Conservation (phyloP, 352 stramenopile species). For the Phytophthora nicotianae region DNA sequence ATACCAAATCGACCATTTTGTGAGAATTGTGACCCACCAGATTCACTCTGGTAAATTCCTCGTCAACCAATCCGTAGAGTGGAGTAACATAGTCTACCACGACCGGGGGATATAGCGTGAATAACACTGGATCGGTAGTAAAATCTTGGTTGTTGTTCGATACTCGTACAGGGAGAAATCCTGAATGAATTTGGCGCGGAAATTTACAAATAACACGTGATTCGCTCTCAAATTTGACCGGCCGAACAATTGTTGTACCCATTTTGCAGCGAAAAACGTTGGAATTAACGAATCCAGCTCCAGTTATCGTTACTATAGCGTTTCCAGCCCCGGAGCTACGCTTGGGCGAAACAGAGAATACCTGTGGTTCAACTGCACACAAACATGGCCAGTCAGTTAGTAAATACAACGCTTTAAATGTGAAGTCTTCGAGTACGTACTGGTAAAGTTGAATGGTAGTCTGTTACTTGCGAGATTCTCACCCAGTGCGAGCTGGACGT, state of each 20-base stretch:
- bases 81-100: slow-evolving; percentile 31
- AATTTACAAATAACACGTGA: slow-evolving; percentile 30
- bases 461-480: slow-evolving; percentile 20
- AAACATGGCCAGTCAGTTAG: not conserved
- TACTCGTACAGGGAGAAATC: slow-evolving; percentile 30
- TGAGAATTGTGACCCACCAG: slow-evolving; percentile 40
- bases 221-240: slow-evolving; percentile 17
- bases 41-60: slow-evolving; percentile 17
- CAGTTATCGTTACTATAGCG: slow-evolving; percentile 24
- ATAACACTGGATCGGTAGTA: slow-evolving; percentile 20
- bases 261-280: slow-evolving; percentile 34
- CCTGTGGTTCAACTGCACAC: slow-evolving; percentile 28
- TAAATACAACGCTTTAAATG: not conserved
- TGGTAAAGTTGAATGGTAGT: slow-evolving; percentile 33
- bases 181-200: slow-evolving; percentile 22
- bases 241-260: slow-evolving; percentile 15
- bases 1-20: slow-evolving; percentile 21
- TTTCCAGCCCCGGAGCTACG: slow-evolving; percentile 19
- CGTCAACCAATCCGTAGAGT: slow-evolving; percentile 20
- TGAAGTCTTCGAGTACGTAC: slow-evolving; percentile 11
- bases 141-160: slow-evolving; percentile 55
- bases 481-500: slow-evolving; percentile 27
- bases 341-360: slow-evolving; percentile 30
- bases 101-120: slow-evolving; percentile 12
- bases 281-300: slow-evolving; percentile 36